phyloP scores from a whole-genome alignment of 2,329 filamentous ascomycete species.

The Cadophora luteo-olivacea region DNA sequence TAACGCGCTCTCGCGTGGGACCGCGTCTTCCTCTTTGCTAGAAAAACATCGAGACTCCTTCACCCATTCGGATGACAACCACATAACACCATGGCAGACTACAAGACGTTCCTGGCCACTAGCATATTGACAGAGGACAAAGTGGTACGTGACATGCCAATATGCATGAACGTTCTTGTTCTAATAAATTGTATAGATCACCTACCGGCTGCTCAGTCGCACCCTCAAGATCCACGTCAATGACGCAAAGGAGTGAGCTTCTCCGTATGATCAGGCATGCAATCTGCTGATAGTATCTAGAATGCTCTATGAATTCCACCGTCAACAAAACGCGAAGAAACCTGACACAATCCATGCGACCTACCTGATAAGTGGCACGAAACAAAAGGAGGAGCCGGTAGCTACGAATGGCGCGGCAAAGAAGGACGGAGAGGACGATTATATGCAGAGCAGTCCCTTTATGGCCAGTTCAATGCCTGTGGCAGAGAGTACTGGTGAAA shows the following conservation, averaged over 20 bases:
- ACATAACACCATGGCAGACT: slow-evolving; percentile 42
- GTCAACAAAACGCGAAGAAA: slow-evolving; percentile 76
- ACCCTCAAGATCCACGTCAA: slow-evolving; percentile 85
- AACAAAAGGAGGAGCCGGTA: slow-evolving; percentile 48
- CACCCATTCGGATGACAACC: slow-evolving; percentile 8
- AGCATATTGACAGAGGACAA: slow-evolving; percentile 45
- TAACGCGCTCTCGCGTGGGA: slow-evolving; percentile 37
- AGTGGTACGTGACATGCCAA: slow-evolving; percentile 37
- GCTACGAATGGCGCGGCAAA: slow-evolving; percentile 48
- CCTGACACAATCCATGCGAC: slow-evolving; percentile 83
- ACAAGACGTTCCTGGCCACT: slow-evolving; percentile 44
- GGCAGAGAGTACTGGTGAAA: slow-evolving; percentile 56
- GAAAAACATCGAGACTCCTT: slow-evolving; percentile 20
- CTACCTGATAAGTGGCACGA: slow-evolving; percentile 83
- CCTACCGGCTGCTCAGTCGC: slow-evolving; percentile 84
- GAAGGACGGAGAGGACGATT: slow-evolving; percentile 69
- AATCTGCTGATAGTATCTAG: slow-evolving; percentile 51
- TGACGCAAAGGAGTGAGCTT: slow-evolving; percentile 79
- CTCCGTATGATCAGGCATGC: background rate
- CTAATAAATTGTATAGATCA: slow-evolving; percentile 63
- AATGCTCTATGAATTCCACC: slow-evolving; percentile 88
- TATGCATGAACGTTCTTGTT: background rate
- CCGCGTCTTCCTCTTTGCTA: slow-evolving; percentile 29
- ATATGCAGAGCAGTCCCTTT: slow-evolving; percentile 69
- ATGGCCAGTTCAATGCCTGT: slow-evolving; percentile 72